Evolutionary conservation across 2,329 filamentous ascomycete genomes (phyloP), one percentile per base, ranked within the genome.

Genomic region (Aspergillus sojae): DNA sequence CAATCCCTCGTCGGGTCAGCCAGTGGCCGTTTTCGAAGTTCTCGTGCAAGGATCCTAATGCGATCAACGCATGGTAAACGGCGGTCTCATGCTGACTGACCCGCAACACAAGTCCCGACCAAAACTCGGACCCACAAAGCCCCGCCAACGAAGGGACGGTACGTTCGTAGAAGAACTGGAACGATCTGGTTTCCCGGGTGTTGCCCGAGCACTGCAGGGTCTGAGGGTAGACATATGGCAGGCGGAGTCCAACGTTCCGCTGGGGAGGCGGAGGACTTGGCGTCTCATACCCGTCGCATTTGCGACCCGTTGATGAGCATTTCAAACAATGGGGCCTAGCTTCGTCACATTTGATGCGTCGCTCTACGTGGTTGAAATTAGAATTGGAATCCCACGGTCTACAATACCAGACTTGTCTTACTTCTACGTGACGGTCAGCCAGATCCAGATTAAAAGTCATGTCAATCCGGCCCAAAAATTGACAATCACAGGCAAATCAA

Each of bases 301-400:
- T 71, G 26, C 74, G 70, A 32, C 74, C 74, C 21, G 74, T 76
- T 32, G 71, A 72, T 6, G 70, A 71, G 63, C 74, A 77, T 57
- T 70, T 65, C 19, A 60, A 57, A 62, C 74, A 76, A 32, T 55
- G 63, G 3, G 74, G 74, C 21, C 70, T 72, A n/a, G 69, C 68
- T 60, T 76, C 74, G 54, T 72, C 74, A 56, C 74, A 77, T 62
- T 77, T 77, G 48, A 75, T 71, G 19, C 72, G 68, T 58, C 74
- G 62, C 63, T 63, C 69, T 71, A 61, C 59, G 26, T 11, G 32
- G 11, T 41, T 7, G 16, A 41, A 9, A 19, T 41, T 41, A 41
- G 39, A 9, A 41, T n/a, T n/a, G 3, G 39, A n/a, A 41, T 41
- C 2, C 6, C 39, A n/a, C 19, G 7, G 39, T n/a, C 19, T 41